Evolutionary conservation across 768 basidiomycete species (phyloP).

Genomic region (Lentinula sp.): DNA sequence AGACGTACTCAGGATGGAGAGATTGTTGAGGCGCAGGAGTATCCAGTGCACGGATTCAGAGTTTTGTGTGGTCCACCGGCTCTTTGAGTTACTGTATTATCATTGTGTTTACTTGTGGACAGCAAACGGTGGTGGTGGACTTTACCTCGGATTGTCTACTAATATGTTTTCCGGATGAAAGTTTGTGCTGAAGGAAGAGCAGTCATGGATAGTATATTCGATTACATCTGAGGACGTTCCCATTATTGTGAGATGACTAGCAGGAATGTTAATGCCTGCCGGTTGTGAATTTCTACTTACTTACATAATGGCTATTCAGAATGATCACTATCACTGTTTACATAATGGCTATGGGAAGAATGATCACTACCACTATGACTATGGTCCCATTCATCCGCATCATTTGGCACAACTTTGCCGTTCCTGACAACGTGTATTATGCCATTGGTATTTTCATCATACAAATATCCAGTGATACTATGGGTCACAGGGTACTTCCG

Average conservation of each 20-base stretch:
- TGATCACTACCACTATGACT: no score
- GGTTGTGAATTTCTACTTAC: neutral
- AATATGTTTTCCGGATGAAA: constrained; percentile 69
- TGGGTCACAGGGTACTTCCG: no score
- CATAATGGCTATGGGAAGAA: no score
- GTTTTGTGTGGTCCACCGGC: constrained; percentile 69
- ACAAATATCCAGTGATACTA: no score
- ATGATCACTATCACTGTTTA: no score
- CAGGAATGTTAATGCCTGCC: neutral
- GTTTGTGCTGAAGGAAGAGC: constrained; percentile 66
- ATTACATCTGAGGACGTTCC: neutral
- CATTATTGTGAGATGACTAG: neutral
- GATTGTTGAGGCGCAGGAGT: constrained; percentile 52
- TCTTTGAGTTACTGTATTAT: constrained; percentile 40
- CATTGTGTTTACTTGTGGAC: no score
- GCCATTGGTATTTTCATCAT: no score
- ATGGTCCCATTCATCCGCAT: no score
- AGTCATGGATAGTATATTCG: constrained; percentile 47
- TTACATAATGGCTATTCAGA: no score
- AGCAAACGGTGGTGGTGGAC: neutral
- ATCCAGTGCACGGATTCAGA: constrained; percentile 64
- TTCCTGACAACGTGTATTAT: no score
- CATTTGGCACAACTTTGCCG: no score
- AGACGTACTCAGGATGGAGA: constrained; percentile 60
- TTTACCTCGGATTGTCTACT: constrained; percentile 44